Percentiles rank a stretch among this genome's conserved stretches.
phyloP scores from a whole-genome alignment of 352 stramenopile species.

The Globisporangium uncinulatum region DNA sequence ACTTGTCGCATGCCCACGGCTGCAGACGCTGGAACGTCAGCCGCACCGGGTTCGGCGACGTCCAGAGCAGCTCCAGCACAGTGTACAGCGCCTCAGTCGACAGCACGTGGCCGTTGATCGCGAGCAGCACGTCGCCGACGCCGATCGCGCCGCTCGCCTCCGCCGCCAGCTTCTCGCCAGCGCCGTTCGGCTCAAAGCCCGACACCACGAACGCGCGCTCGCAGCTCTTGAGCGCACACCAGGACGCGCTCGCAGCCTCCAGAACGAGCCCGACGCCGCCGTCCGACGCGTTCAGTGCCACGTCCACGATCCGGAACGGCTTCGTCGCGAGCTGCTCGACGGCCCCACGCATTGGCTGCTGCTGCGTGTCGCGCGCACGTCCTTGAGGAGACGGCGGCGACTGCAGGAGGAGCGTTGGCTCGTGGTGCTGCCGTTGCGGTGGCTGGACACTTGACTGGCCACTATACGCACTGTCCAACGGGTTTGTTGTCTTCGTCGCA shows the following conservation, averaged over 20 bases:
- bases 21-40: conserved; percentile 59
- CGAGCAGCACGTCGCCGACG: conserved; percentile 49
- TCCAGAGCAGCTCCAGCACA: conserved; percentile 65
- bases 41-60: conserved; percentile 57
- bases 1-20: conserved; percentile 61
- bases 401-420: too few relatives aligned
- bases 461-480: neutral
- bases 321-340: neutral
- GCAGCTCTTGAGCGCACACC: conserved; percentile 4
- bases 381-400: too few relatives aligned
- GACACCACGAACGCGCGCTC: conserved; percentile 42
- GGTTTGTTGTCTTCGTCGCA: neutral
- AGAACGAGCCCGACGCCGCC: conserved; percentile 67
- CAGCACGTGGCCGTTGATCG: conserved; percentile 50
- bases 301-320: conserved; percentile 42
- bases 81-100: conserved; percentile 38
- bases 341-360: neutral
- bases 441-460: neutral
- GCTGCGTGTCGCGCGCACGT: neutral
- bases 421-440: neutral
- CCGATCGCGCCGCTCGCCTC: conserved; percentile 66
- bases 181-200: conserved; percentile 61
- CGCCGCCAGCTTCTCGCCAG: conserved; percentile 52
- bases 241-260: conserved; percentile 18
- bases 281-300: conserved; percentile 55